Percentiles rank a stretch among this genome's conserved stretches.
These are phyloP conservation scores for Tubosaeta sp. DNA, from an alignment of 768 basidiomycete genomes.

Conservation along the genomic window DNA sequence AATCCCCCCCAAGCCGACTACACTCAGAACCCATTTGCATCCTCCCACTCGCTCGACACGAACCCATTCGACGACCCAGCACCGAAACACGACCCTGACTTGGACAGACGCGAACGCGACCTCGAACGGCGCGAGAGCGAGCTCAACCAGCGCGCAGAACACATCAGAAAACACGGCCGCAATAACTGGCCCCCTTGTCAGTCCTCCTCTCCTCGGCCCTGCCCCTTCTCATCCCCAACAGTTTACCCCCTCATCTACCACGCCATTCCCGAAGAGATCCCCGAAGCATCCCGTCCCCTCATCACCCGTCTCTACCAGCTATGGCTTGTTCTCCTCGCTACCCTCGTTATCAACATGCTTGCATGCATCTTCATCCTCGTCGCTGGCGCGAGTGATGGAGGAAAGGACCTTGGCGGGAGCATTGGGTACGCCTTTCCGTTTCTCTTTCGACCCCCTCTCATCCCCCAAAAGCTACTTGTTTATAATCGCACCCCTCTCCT, in stretches of 20 bases:
- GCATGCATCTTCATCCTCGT: constrained; percentile 85
- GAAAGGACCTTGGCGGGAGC: constrained; percentile 75
- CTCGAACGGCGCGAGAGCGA: constrained; percentile 77
- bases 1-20: constrained; percentile 17
- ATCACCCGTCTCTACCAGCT: constrained; percentile 87
- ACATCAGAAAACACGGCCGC: constrained; percentile 68
- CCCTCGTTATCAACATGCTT: constrained; percentile 85
- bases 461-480: constrained; percentile 59
- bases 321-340: constrained; percentile 85
- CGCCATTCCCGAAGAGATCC: constrained; percentile 87
- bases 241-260: constrained; percentile 95
- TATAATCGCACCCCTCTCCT: constrained; percentile 73
- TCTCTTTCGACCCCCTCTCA: constrained; percentile 19
- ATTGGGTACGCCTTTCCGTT: constrained; percentile 56
- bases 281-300: constrained; percentile 69
- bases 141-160: constrained; percentile 61
- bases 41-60: constrained; percentile 76
- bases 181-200: constrained; percentile 94
- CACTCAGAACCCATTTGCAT: constrained; percentile 87
- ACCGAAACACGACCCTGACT: constrained; percentile 45
- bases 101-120: constrained; percentile 77
- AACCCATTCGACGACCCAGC: constrained; percentile 89
- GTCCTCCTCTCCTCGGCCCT: constrained; percentile 27
- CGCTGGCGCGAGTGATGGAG: constrained; percentile 70
- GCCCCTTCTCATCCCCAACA: constrained; percentile 33